phyloP scores from a whole-genome alignment of 306 rosid species.

The Macrotyloma uniflorum region DNA sequence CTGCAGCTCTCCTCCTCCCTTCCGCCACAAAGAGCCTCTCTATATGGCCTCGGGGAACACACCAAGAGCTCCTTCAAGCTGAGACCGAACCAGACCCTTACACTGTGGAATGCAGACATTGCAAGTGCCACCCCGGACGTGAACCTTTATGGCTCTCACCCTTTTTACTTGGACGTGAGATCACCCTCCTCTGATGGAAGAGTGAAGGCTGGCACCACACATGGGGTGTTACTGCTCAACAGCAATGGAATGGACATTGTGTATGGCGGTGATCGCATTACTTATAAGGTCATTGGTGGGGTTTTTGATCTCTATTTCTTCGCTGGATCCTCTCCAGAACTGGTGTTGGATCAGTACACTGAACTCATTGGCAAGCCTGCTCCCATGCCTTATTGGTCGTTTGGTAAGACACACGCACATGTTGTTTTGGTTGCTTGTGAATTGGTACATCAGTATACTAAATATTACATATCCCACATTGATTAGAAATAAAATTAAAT shows the following conservation, averaged over 20 bases:
- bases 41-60: slow-evolving; percentile 82
- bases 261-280: slow-evolving; percentile 64
- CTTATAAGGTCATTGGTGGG: slow-evolving; percentile 78
- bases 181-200: slow-evolving; percentile 23
- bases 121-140: slow-evolving; percentile 46
- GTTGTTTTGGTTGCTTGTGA: background rate
- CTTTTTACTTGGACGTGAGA: slow-evolving; percentile 77
- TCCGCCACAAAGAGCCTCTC: slow-evolving; percentile 53
- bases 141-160: slow-evolving; percentile 88
- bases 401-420: slow-evolving; percentile 58
- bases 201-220: slow-evolving; percentile 52
- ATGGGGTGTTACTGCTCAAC: slow-evolving; percentile 76
- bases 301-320: slow-evolving; percentile 71
- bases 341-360: slow-evolving; percentile 79
- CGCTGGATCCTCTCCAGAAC: slow-evolving; percentile 70
- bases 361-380: slow-evolving; percentile 78
- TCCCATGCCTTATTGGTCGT: slow-evolving; percentile 90
- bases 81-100: slow-evolving; percentile 49
- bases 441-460: too few species aligned
- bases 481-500: too few species aligned
- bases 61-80: slow-evolving; percentile 71
- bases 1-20: slow-evolving; percentile 72
- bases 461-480: too few species aligned
- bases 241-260: slow-evolving; percentile 83
- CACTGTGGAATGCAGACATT: slow-evolving; percentile 68